Conservation (phyloP, 345 rosid genomes). For the Trapa incisa region DNA sequence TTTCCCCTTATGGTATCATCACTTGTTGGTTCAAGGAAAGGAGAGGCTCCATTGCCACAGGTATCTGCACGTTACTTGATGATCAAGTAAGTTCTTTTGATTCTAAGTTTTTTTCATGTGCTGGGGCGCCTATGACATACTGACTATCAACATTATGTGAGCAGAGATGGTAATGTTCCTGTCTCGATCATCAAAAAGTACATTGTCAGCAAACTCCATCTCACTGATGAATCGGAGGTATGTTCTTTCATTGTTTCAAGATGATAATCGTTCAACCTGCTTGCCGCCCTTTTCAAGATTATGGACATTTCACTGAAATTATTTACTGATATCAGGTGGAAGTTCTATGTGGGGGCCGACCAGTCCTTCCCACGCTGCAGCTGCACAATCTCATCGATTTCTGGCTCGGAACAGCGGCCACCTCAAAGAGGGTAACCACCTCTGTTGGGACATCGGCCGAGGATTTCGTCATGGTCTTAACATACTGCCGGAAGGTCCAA, state of each 20-base stretch:
- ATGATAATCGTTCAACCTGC: no score
- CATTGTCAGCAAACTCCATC: no score
- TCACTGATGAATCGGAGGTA: no score
- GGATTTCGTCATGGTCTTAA: slow-evolving; percentile 63
- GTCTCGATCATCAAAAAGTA: no score
- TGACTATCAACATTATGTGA: no score
- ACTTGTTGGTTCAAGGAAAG: slow-evolving; percentile 38
- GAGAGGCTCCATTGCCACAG: slow-evolving; percentile 50
- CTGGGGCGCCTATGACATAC: no score
- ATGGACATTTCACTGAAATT: no score
- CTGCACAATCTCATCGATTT: slow-evolving; percentile 43
- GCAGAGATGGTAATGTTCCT: no score
- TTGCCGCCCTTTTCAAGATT: no score
- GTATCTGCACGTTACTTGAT: slow-evolving; percentile 56
- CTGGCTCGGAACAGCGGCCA: slow-evolving; percentile 42
- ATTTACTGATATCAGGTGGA: slow-evolving; percentile 34
- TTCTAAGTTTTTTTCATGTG: background rate
- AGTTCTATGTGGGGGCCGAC: slow-evolving; percentile 45
- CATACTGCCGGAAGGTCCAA: slow-evolving; percentile 42
- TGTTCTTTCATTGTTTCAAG: no score
- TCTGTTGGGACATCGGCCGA: slow-evolving; percentile 49
- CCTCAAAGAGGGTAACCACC: slow-evolving; percentile 35
- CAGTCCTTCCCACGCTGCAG: slow-evolving; percentile 33
- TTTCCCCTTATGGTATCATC: slow-evolving; percentile 8
- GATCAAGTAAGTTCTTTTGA: slow-evolving; percentile 46